These are phyloP conservation scores for Umbelopsis vinacea DNA, from an alignment of 192 early-diverging fungal genomes.

Conservation along the genomic window DNA sequence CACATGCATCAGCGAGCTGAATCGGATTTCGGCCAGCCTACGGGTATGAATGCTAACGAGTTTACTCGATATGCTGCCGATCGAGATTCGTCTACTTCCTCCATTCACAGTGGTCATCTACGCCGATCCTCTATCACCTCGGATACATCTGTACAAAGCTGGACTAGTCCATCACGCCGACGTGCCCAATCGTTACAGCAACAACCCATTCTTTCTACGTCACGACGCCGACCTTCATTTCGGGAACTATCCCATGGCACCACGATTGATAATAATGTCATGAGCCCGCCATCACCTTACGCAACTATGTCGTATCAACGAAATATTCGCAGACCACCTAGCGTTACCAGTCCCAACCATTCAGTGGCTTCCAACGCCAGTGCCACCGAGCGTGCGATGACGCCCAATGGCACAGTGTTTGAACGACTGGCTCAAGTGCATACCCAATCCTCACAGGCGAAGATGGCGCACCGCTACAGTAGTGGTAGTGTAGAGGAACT, in stretches of 20 bases:
- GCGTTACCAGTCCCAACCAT: constrained; percentile 19
- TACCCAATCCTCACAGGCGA: constrained; percentile 39
- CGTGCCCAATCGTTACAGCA: constrained; percentile 33
- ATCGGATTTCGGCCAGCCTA: background rate
- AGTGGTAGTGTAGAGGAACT: constrained; percentile 42
- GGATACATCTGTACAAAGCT: constrained; percentile 30
- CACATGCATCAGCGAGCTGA: constrained; percentile 34
- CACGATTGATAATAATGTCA: constrained; percentile 4
- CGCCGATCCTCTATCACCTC: constrained; percentile 38
- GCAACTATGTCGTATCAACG: constrained; percentile 2
- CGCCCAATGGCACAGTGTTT: constrained; percentile 34
- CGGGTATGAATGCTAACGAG: constrained; percentile 33
- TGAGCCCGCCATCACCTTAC: constrained; percentile 17
- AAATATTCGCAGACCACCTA: constrained; percentile 10
- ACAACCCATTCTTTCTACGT: constrained; percentile 20
- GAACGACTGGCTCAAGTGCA: constrained; percentile 40
- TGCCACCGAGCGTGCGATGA: constrained; percentile 21
- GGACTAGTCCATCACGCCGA: constrained; percentile 22
- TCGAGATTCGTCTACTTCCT: constrained; percentile 41
- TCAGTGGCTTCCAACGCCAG: constrained; percentile 7
- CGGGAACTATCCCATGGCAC: constrained; percentile 37
- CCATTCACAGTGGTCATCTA: constrained; percentile 38
- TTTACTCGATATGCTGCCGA: constrained; percentile 36
- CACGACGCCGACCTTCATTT: constrained; percentile 34
- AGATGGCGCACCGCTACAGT: constrained; percentile 39